Percentiles rank a stretch among this genome's conserved stretches.
Conservation (phyloP, 1,284 basidiomycete genomes). For the Pterulicium gracile region DNA sequence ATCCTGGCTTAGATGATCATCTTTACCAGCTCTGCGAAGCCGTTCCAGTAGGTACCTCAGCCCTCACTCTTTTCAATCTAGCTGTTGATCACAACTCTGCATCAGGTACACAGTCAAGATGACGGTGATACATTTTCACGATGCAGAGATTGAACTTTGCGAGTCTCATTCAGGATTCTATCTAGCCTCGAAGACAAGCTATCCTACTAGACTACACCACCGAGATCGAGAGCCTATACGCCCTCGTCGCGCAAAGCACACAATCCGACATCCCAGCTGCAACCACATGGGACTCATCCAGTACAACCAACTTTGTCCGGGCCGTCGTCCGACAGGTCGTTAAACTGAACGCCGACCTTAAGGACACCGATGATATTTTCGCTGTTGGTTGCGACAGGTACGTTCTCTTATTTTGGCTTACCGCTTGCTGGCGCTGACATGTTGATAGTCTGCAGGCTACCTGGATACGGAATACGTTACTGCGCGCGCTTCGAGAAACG, state of each 20-base stretch:
- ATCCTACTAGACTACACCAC: slow-evolving; percentile 22
- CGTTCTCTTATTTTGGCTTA: neutral
- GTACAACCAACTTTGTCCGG: slow-evolving; percentile 17
- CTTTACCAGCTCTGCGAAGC: slow-evolving; percentile 20
- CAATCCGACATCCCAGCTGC: slow-evolving; percentile 17
- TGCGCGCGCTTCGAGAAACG: neutral
- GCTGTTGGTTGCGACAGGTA: slow-evolving; percentile 29
- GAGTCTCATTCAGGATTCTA: neutral
- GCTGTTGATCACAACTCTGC: slow-evolving; percentile 3
- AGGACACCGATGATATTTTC: slow-evolving; percentile 27
- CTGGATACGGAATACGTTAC: neutral
- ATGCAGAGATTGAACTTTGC: neutral
- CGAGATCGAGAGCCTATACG: slow-evolving; percentile 25
- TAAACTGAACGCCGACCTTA: slow-evolving; percentile 9
- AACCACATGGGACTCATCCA: slow-evolving; percentile 15
- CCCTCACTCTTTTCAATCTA: slow-evolving; percentile 1
- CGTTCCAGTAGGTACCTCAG: neutral
- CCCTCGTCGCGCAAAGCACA: slow-evolving; percentile 13
- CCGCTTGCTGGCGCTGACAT: no score
- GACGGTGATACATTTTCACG: no score
- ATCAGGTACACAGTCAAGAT: slow-evolving; percentile 25
- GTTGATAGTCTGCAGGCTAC: neutral
- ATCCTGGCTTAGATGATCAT: slow-evolving; percentile 24
- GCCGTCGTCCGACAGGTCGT: slow-evolving; percentile 18
- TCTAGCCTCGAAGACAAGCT: slow-evolving; percentile 16